A percentile compares a stretch with the other conserved stretches of the same genome.
These are phyloP conservation scores for Boletus hoseneyae DNA, from an alignment of 1,284 basidiomycete species.

Conservation along the genomic window DNA sequence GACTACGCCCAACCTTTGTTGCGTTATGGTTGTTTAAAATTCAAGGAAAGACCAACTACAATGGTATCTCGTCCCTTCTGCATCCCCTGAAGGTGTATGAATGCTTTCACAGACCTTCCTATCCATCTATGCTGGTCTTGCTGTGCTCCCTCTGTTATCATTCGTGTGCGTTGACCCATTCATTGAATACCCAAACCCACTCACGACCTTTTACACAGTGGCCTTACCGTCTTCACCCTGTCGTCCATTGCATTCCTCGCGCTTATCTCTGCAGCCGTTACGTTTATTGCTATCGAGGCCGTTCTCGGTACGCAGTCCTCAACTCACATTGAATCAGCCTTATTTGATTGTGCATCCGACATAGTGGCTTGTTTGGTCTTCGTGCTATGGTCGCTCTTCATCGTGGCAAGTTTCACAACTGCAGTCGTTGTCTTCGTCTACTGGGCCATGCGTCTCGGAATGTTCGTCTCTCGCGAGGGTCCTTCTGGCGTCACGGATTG, in stretches of 20 bases:
- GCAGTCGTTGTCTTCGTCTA: conserved; percentile 29
- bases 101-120: conserved; percentile 30
- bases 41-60: conserved; percentile 24
- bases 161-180: conserved; percentile 31
- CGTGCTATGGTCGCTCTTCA: conserved; percentile 26
- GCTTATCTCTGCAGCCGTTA: conserved; percentile 20
- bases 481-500: conserved; percentile 36
- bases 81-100: conserved; percentile 2
- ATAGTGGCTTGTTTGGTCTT: conserved; percentile 24
- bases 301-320: conserved; percentile 21
- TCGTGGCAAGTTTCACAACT: conserved; percentile 29
- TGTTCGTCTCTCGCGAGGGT: conserved; percentile 34
- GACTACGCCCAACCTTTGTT: conserved; percentile 31
- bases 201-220: conserved; percentile 17
- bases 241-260: conserved; percentile 31
- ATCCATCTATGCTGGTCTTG: conserved; percentile 29
- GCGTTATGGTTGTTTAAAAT: conserved; percentile 14
- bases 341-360: conserved; percentile 1
- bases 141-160: conserved; percentile 33
- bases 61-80: conserved; percentile 19
- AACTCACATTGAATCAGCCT: background rate
- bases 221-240: conserved; percentile 32
- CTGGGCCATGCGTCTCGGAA: conserved; percentile 32
- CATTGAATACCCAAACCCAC: background rate
- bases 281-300: conserved; percentile 21